Conservation (phyloP, 805 yeast species). For the Yamadazyma akitaensis region DNA sequence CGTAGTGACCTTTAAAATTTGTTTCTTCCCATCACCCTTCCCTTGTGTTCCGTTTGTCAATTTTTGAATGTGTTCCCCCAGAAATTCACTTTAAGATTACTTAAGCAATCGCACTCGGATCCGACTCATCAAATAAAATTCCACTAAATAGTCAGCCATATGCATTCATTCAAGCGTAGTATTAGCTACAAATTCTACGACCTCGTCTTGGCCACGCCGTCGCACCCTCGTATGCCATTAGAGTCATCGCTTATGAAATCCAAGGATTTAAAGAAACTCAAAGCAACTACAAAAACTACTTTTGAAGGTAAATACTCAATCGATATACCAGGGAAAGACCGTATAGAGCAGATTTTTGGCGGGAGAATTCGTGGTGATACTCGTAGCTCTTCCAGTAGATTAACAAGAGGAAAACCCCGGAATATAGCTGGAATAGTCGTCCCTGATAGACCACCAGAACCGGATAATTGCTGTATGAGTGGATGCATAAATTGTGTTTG, state of each 20-base stretch:
- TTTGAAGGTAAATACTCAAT: constrained; percentile 33
- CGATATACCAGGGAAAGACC: constrained; percentile 41
- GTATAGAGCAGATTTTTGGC: constrained; percentile 52
- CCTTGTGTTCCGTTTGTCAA: too few species aligned
- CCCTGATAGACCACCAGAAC: constrained; percentile 82
- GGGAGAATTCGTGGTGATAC: constrained; percentile 53
- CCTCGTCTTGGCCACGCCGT: constrained; percentile 31
- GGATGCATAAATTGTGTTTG: constrained; percentile 97
- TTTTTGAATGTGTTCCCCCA: too few species aligned
- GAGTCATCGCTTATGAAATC: constrained; percentile 26
- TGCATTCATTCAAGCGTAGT: neutral
- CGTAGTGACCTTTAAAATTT: too few species aligned
- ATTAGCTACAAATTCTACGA: constrained; percentile 32
- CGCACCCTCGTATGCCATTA: constrained; percentile 31
- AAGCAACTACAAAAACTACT: constrained; percentile 19
- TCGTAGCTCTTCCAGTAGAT: constrained; percentile 37
- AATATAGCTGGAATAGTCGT: constrained; percentile 62
- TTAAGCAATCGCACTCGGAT: neutral
- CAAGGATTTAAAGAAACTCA: constrained; percentile 18
- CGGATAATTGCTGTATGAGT: constrained; percentile 96
- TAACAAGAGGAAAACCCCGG: constrained; percentile 33
- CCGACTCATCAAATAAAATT: constrained; percentile 4
- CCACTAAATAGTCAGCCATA: constrained; percentile 1
- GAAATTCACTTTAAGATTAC: neutral
- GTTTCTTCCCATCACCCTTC: too few species aligned